Percentiles rank a stretch among this genome's conserved stretches.
Evolutionary conservation across 2,329 filamentous ascomycete genomes (phyloP).

Genomic region (Aspergillus pseudotamarii): DNA sequence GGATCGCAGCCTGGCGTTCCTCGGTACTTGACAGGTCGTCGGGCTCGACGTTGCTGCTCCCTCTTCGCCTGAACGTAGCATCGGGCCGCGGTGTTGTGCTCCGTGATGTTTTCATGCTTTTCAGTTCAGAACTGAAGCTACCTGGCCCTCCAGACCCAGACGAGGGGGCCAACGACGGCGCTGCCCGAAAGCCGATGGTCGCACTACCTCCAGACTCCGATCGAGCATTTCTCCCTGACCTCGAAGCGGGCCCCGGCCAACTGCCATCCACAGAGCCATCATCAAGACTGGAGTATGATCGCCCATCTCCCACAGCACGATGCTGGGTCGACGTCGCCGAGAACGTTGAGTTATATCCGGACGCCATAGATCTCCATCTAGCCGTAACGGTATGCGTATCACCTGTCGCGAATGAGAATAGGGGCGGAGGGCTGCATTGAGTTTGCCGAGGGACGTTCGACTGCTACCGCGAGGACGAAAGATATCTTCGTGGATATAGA

Average conservation of each 20-base stretch:
- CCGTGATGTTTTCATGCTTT: constrained; percentile 67
- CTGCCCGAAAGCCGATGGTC: constrained; percentile 65
- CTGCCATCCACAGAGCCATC: constrained; percentile 42
- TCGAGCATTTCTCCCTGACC: constrained; percentile 45
- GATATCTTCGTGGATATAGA: constrained; percentile 1
- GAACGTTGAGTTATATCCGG: constrained; percentile 46
- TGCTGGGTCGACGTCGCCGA: constrained; percentile 46
- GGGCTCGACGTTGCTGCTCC: constrained; percentile 59
- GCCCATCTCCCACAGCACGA: constrained; percentile 41
- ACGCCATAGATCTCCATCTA: constrained; percentile 51
- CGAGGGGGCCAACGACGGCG: constrained; percentile 68
- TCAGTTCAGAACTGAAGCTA: constrained; percentile 87
- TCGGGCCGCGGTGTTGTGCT: constrained; percentile 63
- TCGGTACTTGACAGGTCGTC: constrained; percentile 65
- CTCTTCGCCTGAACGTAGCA: constrained; percentile 52
- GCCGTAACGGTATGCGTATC: constrained; percentile 38
- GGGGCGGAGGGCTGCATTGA: constrained; percentile 37
- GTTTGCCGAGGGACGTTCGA: constrained; percentile 8
- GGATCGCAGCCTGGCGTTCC: constrained; percentile 72
- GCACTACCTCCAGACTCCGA: constrained; percentile 61
- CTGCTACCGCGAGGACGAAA: constrained; percentile 1
- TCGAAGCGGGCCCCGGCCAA: constrained; percentile 39
- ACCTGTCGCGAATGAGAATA: constrained; percentile 34
- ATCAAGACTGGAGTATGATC: constrained; percentile 43
- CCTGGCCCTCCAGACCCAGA: constrained; percentile 70